Percentiles rank a stretch among this genome's conserved stretches.
Conservation (phyloP, 2,329 filamentous ascomycete genomes). For the Cladosporium colombiae region DNA sequence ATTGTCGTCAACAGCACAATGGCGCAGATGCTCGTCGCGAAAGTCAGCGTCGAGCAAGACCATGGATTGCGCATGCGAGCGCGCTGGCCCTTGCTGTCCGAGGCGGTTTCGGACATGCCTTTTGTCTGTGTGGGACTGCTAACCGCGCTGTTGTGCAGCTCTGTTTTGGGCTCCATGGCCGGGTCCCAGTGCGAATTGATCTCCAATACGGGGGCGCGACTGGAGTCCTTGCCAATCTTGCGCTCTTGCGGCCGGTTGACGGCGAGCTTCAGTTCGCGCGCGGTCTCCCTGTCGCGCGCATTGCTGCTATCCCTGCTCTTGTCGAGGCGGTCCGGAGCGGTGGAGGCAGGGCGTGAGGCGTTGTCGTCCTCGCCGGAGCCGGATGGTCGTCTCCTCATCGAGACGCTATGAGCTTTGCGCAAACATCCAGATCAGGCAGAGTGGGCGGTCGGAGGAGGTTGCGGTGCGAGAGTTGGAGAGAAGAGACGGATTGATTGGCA, state of each 20-base stretch:
- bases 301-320: slow-evolving; percentile 20
- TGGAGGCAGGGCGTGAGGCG: slow-evolving; percentile 25
- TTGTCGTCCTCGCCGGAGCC: slow-evolving; percentile 44
- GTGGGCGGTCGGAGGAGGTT: slow-evolving; percentile 22
- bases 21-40: slow-evolving; percentile 56
- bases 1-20: slow-evolving; percentile 63
- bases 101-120: slow-evolving; percentile 24
- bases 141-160: slow-evolving; percentile 26
- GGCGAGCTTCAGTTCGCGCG: slow-evolving; percentile 10
- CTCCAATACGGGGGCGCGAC: slow-evolving; percentile 10
- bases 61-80: slow-evolving; percentile 54
- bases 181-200: slow-evolving; percentile 9
- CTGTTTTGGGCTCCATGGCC: slow-evolving; percentile 23
- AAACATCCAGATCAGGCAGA: slow-evolving; percentile 22
- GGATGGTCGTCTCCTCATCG: slow-evolving; percentile 46
- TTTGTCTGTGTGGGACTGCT: slow-evolving; percentile 23
- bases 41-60: slow-evolving; percentile 59
- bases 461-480: neutral
- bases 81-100: slow-evolving; percentile 30
- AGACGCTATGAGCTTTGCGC: slow-evolving; percentile 23
- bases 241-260: slow-evolving; percentile 23
- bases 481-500: neutral
- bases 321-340: slow-evolving; percentile 14
- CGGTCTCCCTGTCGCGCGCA: slow-evolving; percentile 19
- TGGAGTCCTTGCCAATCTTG: slow-evolving; percentile 24